Evolutionary conservation across 306 rosid species (phyloP).

Genomic region (Vigna mungo): DNA sequence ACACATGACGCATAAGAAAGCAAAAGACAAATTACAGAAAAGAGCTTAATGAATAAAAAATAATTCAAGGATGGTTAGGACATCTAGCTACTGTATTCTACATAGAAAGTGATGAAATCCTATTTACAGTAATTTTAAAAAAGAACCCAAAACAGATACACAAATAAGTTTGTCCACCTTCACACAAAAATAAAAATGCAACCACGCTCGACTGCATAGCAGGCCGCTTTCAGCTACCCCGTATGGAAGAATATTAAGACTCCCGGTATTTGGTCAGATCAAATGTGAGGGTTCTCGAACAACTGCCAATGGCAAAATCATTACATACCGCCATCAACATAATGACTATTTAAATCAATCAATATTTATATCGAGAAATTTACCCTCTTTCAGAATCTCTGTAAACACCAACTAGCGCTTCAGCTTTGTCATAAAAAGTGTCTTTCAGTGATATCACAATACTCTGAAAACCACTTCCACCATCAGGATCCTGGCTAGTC

Average conservation of each 20-base stretch:
- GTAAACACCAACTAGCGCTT: slow-evolving; percentile 85
- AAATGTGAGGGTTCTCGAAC: slow-evolving; percentile 90
- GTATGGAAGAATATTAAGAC: slow-evolving; percentile 48
- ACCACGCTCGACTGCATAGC: slow-evolving; percentile 39
- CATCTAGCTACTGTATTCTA: slow-evolving; percentile 38
- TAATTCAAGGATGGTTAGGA: slow-evolving; percentile 1
- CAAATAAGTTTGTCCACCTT: slow-evolving; percentile 8
- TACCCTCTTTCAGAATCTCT: slow-evolving; percentile 87
- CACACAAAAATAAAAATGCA: slow-evolving; percentile 29
- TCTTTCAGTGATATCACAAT: slow-evolving; percentile 95
- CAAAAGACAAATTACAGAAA: background rate
- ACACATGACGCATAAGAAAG: background rate
- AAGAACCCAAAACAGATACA: background rate
- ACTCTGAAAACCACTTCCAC: slow-evolving; percentile 88
- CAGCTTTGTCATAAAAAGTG: slow-evolving; percentile 94
- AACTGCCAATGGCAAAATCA: slow-evolving; percentile 62
- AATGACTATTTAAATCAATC: background rate
- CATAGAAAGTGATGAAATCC: slow-evolving; percentile 26
- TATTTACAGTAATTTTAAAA: slow-evolving; percentile 57
- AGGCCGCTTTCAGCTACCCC: slow-evolving; percentile 22
- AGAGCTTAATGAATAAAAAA: background rate
- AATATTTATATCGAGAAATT: slow-evolving; percentile 30
- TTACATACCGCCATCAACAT: slow-evolving; percentile 18
- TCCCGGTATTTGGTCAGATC: slow-evolving; percentile 89
- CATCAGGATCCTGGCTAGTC: slow-evolving; percentile 71